Evolutionary conservation across 768 basidiomycete species (phyloP).

Genomic region (Hortiboletus campestris): DNA sequence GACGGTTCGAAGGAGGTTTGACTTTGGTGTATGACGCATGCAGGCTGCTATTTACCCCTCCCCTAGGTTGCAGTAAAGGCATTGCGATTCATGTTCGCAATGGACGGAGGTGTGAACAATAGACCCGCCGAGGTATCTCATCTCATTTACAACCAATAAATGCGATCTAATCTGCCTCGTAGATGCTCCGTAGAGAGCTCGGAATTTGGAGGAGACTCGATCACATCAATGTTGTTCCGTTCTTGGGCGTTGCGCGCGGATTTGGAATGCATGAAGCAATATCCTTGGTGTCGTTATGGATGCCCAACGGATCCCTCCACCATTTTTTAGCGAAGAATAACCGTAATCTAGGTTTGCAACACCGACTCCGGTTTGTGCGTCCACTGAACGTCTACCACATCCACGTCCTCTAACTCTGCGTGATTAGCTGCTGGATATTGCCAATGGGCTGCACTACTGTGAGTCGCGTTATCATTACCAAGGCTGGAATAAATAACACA

Average conservation of each 20-base stretch:
- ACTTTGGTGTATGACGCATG: background rate
- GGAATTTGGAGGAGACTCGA: conserved; percentile 29
- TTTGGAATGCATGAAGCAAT: conserved; percentile 23
- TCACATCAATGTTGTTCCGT: conserved; percentile 27
- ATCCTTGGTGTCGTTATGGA: conserved; percentile 34
- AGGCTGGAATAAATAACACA: background rate
- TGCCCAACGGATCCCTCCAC: conserved; percentile 26
- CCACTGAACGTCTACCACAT: conserved; percentile 12
- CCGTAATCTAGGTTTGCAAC: background rate
- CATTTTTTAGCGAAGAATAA: conserved; percentile 12
- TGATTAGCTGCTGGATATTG: conserved; percentile 11
- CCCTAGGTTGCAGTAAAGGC: conserved; percentile 25
- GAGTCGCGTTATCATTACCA: background rate
- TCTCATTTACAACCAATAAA: too few species aligned
- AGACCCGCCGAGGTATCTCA: background rate
- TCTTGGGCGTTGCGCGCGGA: conserved; percentile 12
- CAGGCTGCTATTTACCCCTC: background rate
- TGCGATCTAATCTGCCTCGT: fast-evolving
- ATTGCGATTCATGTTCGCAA: conserved; percentile 7
- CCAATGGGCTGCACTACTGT: conserved; percentile 13
- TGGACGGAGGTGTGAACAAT: background rate
- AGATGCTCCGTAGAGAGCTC: conserved; percentile 30
- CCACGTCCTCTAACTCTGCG: conserved; percentile 18
- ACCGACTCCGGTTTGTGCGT: conserved; percentile 12
- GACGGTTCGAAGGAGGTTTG: background rate